Conservation (phyloP, 352 stramenopile genomes). For the Phytophthora lateralis region DNA sequence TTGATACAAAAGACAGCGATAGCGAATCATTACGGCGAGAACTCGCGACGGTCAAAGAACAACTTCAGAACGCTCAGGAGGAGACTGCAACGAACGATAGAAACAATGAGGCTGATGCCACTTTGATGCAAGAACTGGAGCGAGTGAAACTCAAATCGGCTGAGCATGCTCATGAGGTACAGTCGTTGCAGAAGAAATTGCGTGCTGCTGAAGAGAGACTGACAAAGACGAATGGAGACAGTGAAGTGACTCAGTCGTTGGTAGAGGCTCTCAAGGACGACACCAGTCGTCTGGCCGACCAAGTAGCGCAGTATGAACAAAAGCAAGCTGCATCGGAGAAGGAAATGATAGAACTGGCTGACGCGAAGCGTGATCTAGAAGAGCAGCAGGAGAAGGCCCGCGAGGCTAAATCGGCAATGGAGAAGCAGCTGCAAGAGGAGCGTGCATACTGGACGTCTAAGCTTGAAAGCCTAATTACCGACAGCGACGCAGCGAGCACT, state of each 20-base stretch:
- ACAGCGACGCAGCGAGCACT: constrained; percentile 52
- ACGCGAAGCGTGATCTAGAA: constrained; percentile 34
- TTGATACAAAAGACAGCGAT: constrained; percentile 25
- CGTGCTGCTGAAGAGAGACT: constrained; percentile 27
- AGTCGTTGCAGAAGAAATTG: constrained; percentile 49
- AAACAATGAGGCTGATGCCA: constrained; percentile 21
- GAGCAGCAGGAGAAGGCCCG: constrained; percentile 35
- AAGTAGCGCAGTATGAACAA: constrained; percentile 36
- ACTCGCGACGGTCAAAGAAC: constrained; percentile 30
- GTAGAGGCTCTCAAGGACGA: constrained; percentile 43
- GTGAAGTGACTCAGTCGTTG: constrained; percentile 28
- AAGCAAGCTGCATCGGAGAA: constrained; percentile 31
- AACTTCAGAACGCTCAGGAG: constrained; percentile 23
- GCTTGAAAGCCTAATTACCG: constrained; percentile 65
- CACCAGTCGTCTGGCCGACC: constrained; percentile 37
- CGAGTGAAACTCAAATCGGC: constrained; percentile 61
- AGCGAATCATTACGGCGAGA: constrained; percentile 34
- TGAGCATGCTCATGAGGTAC: constrained; percentile 48
- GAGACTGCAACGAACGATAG: constrained; percentile 14
- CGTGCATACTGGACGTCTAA: constrained; percentile 73
- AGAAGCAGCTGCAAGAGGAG: constrained; percentile 62
- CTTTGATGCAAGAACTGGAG: constrained; percentile 65
- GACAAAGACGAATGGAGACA: constrained; percentile 24
- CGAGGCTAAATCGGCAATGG: constrained; percentile 27
- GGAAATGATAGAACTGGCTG: constrained; percentile 25